Conservation (phyloP, 73 alveolate species). For the Diophrys appendiculata region DNA sequence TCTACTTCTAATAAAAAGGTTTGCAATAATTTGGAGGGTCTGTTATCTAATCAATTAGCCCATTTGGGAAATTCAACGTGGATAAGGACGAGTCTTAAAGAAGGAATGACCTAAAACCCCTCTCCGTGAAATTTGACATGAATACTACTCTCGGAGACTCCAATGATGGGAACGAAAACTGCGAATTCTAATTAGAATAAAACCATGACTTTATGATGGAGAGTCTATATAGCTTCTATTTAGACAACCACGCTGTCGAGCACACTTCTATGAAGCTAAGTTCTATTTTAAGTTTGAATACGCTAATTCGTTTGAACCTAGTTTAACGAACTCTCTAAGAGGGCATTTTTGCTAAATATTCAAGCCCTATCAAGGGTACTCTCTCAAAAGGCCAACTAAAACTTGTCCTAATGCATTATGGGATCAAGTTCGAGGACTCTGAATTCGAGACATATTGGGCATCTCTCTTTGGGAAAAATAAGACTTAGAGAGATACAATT, state of each 20-base stretch:
- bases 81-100: background rate
- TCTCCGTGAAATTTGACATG: background rate
- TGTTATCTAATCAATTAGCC: background rate
- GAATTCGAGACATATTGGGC: background rate
- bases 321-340: background rate
- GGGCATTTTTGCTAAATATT: background rate
- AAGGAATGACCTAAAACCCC: background rate
- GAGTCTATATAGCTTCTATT: background rate
- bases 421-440: background rate
- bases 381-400: background rate
- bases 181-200: background rate
- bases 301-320: background rate
- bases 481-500: background rate
- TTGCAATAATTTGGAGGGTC: no score
- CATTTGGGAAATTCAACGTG: background rate
- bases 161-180: background rate
- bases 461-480: background rate
- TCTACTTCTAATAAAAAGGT: no score
- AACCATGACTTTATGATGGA: background rate
- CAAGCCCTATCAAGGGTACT: background rate
- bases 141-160: background rate
- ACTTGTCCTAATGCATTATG: background rate
- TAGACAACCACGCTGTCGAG: background rate
- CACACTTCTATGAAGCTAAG: background rate
- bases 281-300: background rate